Conservation (phyloP, 768 basidiomycete genomes). For the Steccherinum ochraceum region DNA sequence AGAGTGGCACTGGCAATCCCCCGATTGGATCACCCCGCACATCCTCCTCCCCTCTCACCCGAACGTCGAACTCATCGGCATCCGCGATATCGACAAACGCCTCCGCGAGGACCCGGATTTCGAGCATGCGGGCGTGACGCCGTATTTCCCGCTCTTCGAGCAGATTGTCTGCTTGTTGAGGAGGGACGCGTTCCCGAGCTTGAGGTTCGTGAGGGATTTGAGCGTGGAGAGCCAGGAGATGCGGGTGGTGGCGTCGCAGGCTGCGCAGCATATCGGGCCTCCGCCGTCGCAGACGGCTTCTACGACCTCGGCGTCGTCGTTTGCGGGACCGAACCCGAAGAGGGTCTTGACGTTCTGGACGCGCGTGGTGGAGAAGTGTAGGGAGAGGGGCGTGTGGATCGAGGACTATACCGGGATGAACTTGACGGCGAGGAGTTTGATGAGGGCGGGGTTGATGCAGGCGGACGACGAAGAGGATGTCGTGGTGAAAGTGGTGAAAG, state of each 20-base stretch:
- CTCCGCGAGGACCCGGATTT: constrained; percentile 35
- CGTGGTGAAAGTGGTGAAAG: not conserved
- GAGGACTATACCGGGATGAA: constrained; percentile 61
- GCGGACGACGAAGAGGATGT: not conserved
- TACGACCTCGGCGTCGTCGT: constrained; percentile 12
- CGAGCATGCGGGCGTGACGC: constrained; percentile 27
- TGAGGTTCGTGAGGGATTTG: constrained; percentile 60
- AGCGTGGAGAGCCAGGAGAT: constrained; percentile 52
- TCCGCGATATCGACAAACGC: constrained; percentile 64
- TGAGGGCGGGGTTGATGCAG: constrained; percentile 20
- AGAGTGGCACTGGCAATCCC: constrained; percentile 75
- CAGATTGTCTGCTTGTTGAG: constrained; percentile 58
- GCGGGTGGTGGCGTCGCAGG: constrained; percentile 21
- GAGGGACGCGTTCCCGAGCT: constrained; percentile 52
- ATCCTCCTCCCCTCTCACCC: constrained; percentile 62
- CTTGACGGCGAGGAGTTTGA: constrained; percentile 40
- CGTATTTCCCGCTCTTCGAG: constrained; percentile 60
- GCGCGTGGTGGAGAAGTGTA: constrained; percentile 37
- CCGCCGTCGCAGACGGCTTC: not conserved
- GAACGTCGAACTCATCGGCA: constrained; percentile 57
- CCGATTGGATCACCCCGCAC: constrained; percentile 79
- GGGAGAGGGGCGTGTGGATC: constrained; percentile 50
- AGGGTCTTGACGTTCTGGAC: constrained; percentile 37
- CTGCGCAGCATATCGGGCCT: not conserved
- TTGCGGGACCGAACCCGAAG: constrained; percentile 25